Base-by-base conservation (phyloP, 768 basidiomycete genomes). In the Mycena rosella region DNA sequence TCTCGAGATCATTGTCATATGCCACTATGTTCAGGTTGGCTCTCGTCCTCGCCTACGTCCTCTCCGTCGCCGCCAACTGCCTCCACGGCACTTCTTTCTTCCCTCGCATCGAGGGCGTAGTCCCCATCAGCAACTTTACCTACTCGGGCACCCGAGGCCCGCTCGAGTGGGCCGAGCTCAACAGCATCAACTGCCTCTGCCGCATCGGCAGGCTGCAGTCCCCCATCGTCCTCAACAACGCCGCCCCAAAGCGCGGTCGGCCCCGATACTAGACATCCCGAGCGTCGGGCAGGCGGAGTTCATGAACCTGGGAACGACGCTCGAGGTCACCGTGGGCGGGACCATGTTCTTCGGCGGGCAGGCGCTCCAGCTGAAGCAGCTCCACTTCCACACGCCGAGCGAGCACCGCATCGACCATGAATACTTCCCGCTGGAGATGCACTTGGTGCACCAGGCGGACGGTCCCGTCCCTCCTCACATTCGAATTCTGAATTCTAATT, bases 381-480 rank as follows among this genome's bases (percentile, higher is more conserved):
- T 67, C 40, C 52, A 67, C 42, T 24, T 67, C 5, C 66, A 67
- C 40, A 67, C 66, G 11, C 66, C 66, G 22, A 53, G 51, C 42
- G 66, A 67, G 53, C 66, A 67, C 34, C 34, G 60, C 5, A 45
- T 67, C 14, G 5, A 62, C 3, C 49, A 45, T 7, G 59, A 61
- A 44, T 27, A 67, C 30, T 60, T 47, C 51, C 59, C 58, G n/a
- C 20, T 61, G 20, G 66, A 67, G 51, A 62, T 67, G 59, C 66
- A 67, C 38, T 48, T 67, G 29, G 66, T 67, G 3, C 52, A 53
- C 52, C 34, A 60, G 30, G 51, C 51, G 1, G 29, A 6, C 1
- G 22, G 66, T 67, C 18, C 32, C 11, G 60, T 62, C 26, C n/a
- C 29, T 20, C 24, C 22, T 9, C 44, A 4, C 36, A 13, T 5